Evolutionary conservation across 2,329 filamentous ascomycete genomes (phyloP), one percentile per base, ranked within the genome.

Genomic region (Paradendryphiella salina): DNA sequence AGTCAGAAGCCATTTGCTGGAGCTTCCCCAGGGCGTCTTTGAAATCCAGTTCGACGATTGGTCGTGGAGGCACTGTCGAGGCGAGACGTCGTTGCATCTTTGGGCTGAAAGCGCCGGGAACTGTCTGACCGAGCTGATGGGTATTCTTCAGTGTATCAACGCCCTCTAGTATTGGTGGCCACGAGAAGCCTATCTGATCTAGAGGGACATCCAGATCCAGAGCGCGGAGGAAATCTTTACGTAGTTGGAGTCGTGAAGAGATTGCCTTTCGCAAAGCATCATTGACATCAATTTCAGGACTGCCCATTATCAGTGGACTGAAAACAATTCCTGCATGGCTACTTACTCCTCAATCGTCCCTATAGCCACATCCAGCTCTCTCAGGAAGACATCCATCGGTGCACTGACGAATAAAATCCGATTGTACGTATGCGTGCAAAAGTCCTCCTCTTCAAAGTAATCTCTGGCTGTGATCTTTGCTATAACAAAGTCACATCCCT

Each of bases 371-470:
- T 72, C 68, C 15, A 72, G 47, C 49, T 72, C 68, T 5, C 67
- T 60, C 47, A 67, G 29, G 36, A 73, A 70, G 3, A 69, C 65
- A 54, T 73, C 67, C 36, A 69, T 57, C 6, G 67, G 66, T 6
- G 60, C 49, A 35, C 54, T 56, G 20, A 85, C 83, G 5, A 97
- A 79, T 0, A 99, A 77, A 10, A 84, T 85, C 31, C 92, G 84
- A 60, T 91, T 88, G 69, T 94, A 97, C 0, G 92, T 88, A 71
- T 96, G 91, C 5, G 90, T 92, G 15, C 95, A 90, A 69, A 99
- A 96, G 67, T 99, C 94, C 73, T 99, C 94, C 75, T 99, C 94
- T 86, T 99, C 94, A 64, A 93, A 97, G 69, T 87, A 96, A 61
- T 95, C 87, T 70, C 96, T 89, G n/a, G 81, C 80, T 46, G 85